Evolutionary conservation across 1,284 basidiomycete genomes (phyloP), one percentile per base, ranked within the genome.

Genomic region (Apiotrichum sp.): DNA sequence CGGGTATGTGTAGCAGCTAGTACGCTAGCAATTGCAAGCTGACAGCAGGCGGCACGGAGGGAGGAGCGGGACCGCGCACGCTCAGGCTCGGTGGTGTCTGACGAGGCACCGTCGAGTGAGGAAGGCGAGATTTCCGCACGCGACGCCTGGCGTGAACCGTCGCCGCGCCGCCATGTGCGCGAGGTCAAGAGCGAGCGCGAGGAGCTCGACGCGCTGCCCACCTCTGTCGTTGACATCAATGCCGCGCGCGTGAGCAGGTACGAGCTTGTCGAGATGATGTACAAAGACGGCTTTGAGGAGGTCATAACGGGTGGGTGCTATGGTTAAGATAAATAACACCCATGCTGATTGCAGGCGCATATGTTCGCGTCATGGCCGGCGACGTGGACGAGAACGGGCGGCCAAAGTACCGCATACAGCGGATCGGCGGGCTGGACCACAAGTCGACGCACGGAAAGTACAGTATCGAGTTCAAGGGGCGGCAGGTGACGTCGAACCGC

Each of bases 331-430:
- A n/a, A n/a, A n/a, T n/a, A n/a, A n/a, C n/a, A n/a, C n/a, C n/a
- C n/a, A 10, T 38, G 29, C 52, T 53, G n/a, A 38, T 39, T 6
- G 5, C 64, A 91, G 90, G 86, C 48, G 82, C 83, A 29, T 93
- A 84, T 81, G 88, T 93, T 5, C 82, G 89, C 29, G 86, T 87
- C 66, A 79, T 89, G 43, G 84, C 88, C 63, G 53, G 85, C 0
- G 69, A 72, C 16, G 63, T 77, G 3, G 79, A 82, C 42, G 80
- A 82, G 50, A 74, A 77, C 6, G 80, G 80, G 6, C 69, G 80
- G 56, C 79, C 81, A n/a, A 81, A 88, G 38, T 96, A 96, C 74
- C 83, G 91, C 47, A 80, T 92, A 53, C 91, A 90, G 70, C 84
- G 89, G 72, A 80, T 96, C 4, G 29, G 22, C 14, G 48, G 48